Evolutionary conservation across 257 asterid species (phyloP).

Genomic region (Anisodus acutangulus): DNA sequence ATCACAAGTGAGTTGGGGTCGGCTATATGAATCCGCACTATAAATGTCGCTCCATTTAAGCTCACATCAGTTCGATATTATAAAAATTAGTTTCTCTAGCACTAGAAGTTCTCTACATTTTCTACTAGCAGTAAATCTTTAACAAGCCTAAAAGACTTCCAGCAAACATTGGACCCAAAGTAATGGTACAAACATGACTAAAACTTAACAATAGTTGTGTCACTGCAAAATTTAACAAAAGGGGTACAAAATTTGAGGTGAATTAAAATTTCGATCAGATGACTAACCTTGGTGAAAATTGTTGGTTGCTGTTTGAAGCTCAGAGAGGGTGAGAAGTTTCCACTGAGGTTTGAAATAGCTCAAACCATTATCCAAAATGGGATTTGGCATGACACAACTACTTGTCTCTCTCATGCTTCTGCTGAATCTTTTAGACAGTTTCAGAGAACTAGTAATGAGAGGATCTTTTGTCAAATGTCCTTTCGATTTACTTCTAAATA

Average conservation of each 20-base stretch:
- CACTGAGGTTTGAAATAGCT: constrained; percentile 89
- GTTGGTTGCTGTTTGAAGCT: constrained; percentile 80
- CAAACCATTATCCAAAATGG: constrained; percentile 51
- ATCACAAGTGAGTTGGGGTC: not conserved
- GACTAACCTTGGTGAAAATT: constrained; percentile 70
- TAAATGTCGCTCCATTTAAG: not conserved
- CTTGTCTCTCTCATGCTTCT: constrained; percentile 67
- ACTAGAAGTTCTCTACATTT: not conserved
- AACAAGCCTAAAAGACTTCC: not conserved
- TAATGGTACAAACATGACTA: not conserved
- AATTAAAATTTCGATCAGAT: not conserved
- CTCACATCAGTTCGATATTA: not conserved
- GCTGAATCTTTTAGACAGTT: constrained; percentile 63
- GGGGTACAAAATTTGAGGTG: not conserved
- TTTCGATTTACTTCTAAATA: constrained; percentile 63
- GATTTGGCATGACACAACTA: constrained; percentile 32
- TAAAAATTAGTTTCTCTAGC: not conserved
- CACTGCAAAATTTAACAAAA: not conserved
- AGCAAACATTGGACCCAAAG: not conserved
- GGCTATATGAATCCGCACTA: not conserved
- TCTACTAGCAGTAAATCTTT: not conserved
- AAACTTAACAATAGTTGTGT: not conserved
- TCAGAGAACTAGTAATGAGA: constrained; percentile 40
- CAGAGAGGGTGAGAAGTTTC: constrained; percentile 67
- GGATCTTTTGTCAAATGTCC: constrained; percentile 60